These are phyloP conservation scores for Talaromyces rugulosus DNA, from an alignment of 2,329 filamentous ascomycete genomes.

Conservation along the genomic window DNA sequence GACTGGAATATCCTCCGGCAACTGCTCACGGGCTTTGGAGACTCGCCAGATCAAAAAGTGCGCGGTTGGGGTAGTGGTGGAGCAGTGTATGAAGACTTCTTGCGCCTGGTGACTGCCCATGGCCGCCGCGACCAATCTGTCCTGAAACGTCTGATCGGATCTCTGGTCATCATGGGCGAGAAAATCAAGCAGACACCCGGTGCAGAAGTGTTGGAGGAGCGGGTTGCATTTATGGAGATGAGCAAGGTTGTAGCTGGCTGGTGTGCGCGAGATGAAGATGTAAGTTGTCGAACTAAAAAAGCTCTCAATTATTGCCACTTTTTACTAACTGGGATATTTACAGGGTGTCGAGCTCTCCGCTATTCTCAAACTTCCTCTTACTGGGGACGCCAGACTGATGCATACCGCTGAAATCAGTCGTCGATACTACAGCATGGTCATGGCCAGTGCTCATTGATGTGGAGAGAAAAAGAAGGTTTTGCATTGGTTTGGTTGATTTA, in stretches of 20 bases:
- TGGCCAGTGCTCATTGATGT: slow-evolving; percentile 45
- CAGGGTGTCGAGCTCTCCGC: slow-evolving; percentile 33
- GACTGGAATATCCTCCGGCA: slow-evolving; percentile 67
- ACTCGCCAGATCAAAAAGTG: slow-evolving; percentile 58
- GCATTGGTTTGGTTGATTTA: neutral
- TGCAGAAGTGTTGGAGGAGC: slow-evolving; percentile 51
- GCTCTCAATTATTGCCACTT: neutral
- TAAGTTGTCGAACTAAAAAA: slow-evolving; percentile 33
- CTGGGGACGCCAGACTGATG: slow-evolving; percentile 66
- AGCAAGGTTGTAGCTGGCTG: slow-evolving; percentile 66
- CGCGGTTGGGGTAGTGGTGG: slow-evolving; percentile 68
- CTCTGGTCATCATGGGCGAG: slow-evolving; percentile 40
- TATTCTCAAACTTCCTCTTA: slow-evolving; percentile 49
- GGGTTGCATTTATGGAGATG: slow-evolving; percentile 79
- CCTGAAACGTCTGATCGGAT: slow-evolving; percentile 44
- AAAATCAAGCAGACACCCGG: slow-evolving; percentile 48
- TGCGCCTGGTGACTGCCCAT: slow-evolving; percentile 45
- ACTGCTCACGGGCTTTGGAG: slow-evolving; percentile 67
- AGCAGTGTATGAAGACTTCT: slow-evolving; percentile 62
- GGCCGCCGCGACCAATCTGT: slow-evolving; percentile 38
- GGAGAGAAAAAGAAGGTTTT: neutral
- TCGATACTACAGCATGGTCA: slow-evolving; percentile 63
- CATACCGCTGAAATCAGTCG: slow-evolving; percentile 68
- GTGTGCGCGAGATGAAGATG: slow-evolving; percentile 58
- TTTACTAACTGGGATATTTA: slow-evolving; percentile 10